Conservation (phyloP, 75 land plant genomes). For the Pinus albicaulis region DNA sequence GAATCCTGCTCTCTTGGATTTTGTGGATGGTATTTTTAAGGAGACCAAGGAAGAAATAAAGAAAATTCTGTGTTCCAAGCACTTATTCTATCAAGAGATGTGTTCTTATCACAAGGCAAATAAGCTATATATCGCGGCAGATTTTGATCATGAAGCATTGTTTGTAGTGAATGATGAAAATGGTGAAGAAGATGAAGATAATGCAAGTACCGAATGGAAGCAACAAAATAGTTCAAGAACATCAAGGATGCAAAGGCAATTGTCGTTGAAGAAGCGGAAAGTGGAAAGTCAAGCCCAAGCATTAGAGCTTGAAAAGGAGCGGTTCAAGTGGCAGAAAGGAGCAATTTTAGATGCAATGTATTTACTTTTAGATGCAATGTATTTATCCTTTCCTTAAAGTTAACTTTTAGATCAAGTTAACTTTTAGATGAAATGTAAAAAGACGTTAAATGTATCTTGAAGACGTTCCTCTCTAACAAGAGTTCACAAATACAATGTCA, state of each 20-base stretch:
- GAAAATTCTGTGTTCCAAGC: constrained; percentile 67
- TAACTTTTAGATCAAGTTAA: too few relatives aligned
- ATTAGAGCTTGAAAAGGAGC: constrained; percentile 63
- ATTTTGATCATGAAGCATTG: neutral
- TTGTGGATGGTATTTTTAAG: constrained; percentile 36
- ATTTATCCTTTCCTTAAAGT: too few relatives aligned
- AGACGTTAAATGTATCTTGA: too few relatives aligned
- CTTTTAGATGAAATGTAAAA: too few relatives aligned
- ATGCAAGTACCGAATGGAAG: constrained; percentile 10
- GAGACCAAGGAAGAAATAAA: constrained; percentile 61
- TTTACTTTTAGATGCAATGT: too few relatives aligned
- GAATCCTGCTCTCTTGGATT: constrained; percentile 51
- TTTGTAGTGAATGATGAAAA: neutral
- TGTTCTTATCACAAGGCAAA: constrained; percentile 61
- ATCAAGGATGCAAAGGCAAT: constrained; percentile 17
- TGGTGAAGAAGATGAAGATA: constrained; percentile 6
- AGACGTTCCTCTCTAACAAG: too few relatives aligned
- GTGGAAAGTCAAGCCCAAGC: constrained; percentile 30
- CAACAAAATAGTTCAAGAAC: neutral
- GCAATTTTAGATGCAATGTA: too few relatives aligned
- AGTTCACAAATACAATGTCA: too few relatives aligned
- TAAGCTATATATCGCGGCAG: neutral
- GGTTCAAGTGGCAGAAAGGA: constrained; percentile 66
- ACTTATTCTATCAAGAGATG: constrained; percentile 69
- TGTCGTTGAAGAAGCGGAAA: constrained; percentile 44